Evolutionary conservation across 768 basidiomycete species (phyloP).

Genomic region (Suillus placidus): DNA sequence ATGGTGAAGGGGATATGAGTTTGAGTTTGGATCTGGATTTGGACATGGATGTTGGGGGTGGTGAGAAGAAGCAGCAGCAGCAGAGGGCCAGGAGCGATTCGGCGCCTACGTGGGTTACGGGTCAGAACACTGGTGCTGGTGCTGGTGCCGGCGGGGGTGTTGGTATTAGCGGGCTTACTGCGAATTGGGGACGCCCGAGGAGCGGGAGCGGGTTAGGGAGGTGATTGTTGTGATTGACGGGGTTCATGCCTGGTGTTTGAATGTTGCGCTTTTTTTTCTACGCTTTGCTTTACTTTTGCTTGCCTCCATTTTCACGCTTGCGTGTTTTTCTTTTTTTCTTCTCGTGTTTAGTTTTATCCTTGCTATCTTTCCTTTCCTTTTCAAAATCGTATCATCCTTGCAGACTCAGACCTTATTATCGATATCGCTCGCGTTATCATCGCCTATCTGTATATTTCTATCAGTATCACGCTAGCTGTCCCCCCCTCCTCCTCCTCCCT

Average conservation of each 20-base stretch:
- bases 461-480: not conserved
- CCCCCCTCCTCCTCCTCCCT: not conserved
- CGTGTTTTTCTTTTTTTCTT: not conserved
- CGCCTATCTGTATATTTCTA: not conserved
- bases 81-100: slow-evolving; percentile 30
- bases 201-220: slow-evolving; percentile 30
- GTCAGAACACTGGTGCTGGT: slow-evolving; percentile 13
- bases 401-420: not conserved
- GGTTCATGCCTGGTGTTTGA: slow-evolving; percentile 5
- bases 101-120: slow-evolving; percentile 24
- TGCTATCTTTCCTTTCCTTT: not conserved
- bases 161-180: slow-evolving; percentile 27
- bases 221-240: slow-evolving; percentile 13
- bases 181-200: slow-evolving; percentile 34
- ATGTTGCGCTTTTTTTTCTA: not conserved
- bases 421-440: not conserved
- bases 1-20: slow-evolving; percentile 28
- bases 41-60: slow-evolving; percentile 14
- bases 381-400: not conserved
- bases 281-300: not conserved
- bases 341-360: not conserved
- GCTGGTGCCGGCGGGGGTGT: slow-evolving; percentile 19
- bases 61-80: slow-evolving; percentile 20
- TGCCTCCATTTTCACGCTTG: slow-evolving; percentile 2
- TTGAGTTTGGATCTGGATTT: slow-evolving; percentile 7